These are phyloP conservation scores for Gonapodya prolifera DNA, from an alignment of 192 early-diverging fungal species.

Conservation along the genomic window DNA sequence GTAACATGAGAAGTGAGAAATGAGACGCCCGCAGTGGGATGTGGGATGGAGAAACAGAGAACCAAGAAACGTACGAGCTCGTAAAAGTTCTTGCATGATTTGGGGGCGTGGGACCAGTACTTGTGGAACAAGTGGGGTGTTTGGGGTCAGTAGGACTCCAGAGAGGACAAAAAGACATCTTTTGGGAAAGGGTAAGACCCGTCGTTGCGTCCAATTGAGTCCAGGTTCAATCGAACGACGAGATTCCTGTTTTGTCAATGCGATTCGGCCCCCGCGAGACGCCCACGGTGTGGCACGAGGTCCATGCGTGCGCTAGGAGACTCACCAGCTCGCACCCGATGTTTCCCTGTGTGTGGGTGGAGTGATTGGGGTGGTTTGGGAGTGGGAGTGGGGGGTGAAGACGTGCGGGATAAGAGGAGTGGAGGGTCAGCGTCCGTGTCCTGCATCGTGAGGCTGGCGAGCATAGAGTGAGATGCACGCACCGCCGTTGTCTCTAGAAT, in stretches of 20 bases:
- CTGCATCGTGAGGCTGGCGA: no score
- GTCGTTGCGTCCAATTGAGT: no score
- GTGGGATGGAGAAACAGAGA: neutral
- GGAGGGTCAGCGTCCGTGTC: no score
- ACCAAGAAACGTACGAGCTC: constrained; percentile 32
- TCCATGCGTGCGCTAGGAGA: neutral
- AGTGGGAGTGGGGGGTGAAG: neutral
- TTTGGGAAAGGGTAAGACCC: no score
- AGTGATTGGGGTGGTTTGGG: neutral
- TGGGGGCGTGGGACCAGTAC: constrained; percentile 77
- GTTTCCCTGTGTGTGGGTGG: neutral
- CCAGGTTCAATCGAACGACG: no score
- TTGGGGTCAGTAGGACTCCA: neutral
- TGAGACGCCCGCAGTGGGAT: neutral
- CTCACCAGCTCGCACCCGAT: neutral
- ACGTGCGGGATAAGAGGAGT: neutral
- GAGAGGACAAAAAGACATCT: no score
- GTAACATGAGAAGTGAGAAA: neutral
- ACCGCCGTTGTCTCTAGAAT: neutral
- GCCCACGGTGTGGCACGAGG: no score
- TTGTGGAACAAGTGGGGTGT: neutral
- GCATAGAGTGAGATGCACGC: neutral
- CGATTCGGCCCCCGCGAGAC: no score
- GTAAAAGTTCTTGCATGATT: constrained; percentile 71
- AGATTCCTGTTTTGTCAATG: no score